Base-by-base conservation (phyloP, 2,329 filamentous ascomycete genomes). In the Sclerotinia sclerotiorum region DNA sequence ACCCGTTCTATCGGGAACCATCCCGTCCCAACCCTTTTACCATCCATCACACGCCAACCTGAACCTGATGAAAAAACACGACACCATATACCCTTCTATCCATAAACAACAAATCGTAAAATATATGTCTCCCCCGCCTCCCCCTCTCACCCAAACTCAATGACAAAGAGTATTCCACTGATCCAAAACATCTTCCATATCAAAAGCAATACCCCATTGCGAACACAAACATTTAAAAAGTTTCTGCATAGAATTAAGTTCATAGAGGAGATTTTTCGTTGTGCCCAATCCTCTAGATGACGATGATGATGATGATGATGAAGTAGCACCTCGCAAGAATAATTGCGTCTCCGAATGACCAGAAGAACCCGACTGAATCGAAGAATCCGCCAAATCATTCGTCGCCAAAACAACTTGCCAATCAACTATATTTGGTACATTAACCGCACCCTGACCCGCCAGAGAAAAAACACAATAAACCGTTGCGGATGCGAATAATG, bases 321-420 rank as follows among this genome's bases (percentile, higher is more conserved):
- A 70, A 0, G 74, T 68, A 1, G 76, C 77, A 27, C 77, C 76
- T 49, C 78, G 74, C 5, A 81, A 75, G 65, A 80, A 82, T 2
- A 76, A 72, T 32, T 75, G 74, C 13, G 80, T 82, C 63, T 81
- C 80, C 1, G 79, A 79, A 1, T 74, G 74, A 32, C 71, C 89
- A 65, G 91, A 79, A 62, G 91, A 82, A 70, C 90, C 87, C 76
- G 90, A 87, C 42, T 61, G 65, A 80, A 88, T 88, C 71, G 84
- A 83, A 32, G 88, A 70, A 15, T 69, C 27, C 6, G 35, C 35
- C 4, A 69, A 61, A 1, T 75, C 70, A 35, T 73, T 73, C 0
- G 75, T 75, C 3, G 79, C 73, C 13, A 81, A 69, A 0, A 77
- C 79, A 29, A 79, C 77, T 63, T 80, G 77, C 81, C 81, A 82